These are phyloP conservation scores for Mallotus repandus DNA, from an alignment of 441 rosid species.

Conservation along the genomic window DNA sequence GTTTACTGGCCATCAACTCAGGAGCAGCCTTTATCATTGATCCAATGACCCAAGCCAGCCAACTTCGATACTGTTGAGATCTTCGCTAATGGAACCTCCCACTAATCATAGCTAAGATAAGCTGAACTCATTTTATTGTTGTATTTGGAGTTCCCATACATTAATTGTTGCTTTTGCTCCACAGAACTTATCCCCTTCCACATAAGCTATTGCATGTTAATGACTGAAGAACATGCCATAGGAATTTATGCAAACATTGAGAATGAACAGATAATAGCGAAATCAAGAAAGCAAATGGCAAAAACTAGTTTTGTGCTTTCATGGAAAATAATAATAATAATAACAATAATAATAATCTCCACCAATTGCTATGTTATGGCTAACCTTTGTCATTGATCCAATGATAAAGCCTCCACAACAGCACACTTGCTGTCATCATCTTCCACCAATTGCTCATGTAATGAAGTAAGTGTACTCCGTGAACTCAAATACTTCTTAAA, in stretches of 20 bases:
- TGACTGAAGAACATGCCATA: constrained; percentile 12
- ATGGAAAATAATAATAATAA: no score
- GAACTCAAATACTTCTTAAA: constrained; percentile 57
- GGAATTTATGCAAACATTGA: no score
- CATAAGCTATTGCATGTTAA: constrained; percentile 96
- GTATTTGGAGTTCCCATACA: constrained; percentile 97
- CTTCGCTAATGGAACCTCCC: constrained; percentile 99
- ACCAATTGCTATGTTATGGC: no score
- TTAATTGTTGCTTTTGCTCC: constrained; percentile 97
- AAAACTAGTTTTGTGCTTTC: constrained; percentile 8
- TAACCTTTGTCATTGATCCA: no score
- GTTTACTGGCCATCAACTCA: no score
- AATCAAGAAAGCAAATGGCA: neutral
- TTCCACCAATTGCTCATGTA: constrained; percentile 42
- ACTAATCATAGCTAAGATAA: constrained; percentile 95
- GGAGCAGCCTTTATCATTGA: no score
- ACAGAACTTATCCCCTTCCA: constrained; percentile 85
- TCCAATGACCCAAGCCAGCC: no score
- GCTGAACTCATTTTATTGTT: constrained; percentile 93
- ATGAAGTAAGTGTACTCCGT: constrained; percentile 42
- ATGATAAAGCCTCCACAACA: no score
- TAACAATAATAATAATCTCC: no score
- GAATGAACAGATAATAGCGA: no score
- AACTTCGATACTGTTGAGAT: constrained; percentile 98
- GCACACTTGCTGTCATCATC: constrained; percentile 42